phyloP scores from a whole-genome alignment of 2,329 filamentous ascomycete species.

The Talaromyces verruculosus region DNA sequence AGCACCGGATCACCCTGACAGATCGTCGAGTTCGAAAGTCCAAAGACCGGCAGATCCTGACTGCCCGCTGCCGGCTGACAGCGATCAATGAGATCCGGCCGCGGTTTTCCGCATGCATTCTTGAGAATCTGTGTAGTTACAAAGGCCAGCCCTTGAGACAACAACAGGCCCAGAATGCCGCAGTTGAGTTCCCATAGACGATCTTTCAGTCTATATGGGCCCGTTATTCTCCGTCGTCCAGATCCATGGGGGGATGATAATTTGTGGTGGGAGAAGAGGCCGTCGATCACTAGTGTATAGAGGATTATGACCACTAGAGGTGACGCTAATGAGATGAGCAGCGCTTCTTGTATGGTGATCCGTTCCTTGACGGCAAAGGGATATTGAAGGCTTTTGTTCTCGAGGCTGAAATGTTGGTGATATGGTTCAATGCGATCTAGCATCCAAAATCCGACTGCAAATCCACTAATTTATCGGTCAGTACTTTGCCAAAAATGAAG shows the following conservation, averaged over 20 bases:
- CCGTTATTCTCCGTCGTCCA: conserved; percentile 41
- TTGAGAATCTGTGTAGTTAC: conserved; percentile 60
- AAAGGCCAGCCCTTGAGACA: conserved; percentile 57
- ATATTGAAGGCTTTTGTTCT: conserved; percentile 59
- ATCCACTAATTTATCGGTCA: conserved; percentile 21
- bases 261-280: conserved; percentile 56
- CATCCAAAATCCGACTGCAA: conserved; percentile 53
- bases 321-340: conserved; percentile 51
- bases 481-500: not conserved
- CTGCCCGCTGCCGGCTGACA: conserved; percentile 46
- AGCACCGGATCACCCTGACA: conserved; percentile 54
- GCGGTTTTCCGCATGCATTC: conserved; percentile 59
- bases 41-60: conserved; percentile 39
- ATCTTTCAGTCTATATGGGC: conserved; percentile 55
- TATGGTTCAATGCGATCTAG: conserved; percentile 56
- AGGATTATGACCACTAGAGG: conserved; percentile 54
- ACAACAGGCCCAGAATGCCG: conserved; percentile 56
- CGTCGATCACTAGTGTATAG: conserved; percentile 60
- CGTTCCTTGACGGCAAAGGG: conserved; percentile 58
- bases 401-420: conserved; percentile 59
- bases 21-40: conserved; percentile 50
- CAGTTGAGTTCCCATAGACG: conserved; percentile 64
- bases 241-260: conserved; percentile 38
- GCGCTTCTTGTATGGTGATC: conserved; percentile 52
- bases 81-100: conserved; percentile 60